Evolutionary conservation across 345 rosid species (phyloP).

Genomic region (Boechera divaricarpa): DNA sequence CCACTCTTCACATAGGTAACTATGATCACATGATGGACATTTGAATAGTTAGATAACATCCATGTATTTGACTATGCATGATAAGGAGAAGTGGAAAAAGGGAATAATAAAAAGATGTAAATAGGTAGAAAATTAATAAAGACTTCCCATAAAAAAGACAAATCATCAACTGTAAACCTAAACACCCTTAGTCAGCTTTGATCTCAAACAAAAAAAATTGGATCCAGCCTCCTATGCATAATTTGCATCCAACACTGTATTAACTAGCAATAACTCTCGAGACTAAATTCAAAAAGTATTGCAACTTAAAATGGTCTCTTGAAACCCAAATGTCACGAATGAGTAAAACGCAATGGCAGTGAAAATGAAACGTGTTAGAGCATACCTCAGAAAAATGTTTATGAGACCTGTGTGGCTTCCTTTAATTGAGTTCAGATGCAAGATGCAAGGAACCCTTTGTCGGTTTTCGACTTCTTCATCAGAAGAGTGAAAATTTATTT

Average conservation of each 20-base stretch:
- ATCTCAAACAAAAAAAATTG: background rate
- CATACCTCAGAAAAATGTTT: slow-evolving; percentile 84
- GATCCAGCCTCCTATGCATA: slow-evolving; percentile 21
- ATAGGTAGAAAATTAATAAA: background rate
- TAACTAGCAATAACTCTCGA: slow-evolving; percentile 3
- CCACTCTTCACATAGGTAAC: slow-evolving; percentile 95
- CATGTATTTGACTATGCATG: slow-evolving; percentile 8
- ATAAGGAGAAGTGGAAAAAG: background rate
- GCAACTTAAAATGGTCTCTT: slow-evolving; percentile 11
- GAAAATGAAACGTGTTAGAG: slow-evolving; percentile 13
- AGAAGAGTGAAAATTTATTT: slow-evolving; percentile 41
- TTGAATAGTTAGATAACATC: slow-evolving; percentile 10
- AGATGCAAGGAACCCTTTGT: slow-evolving; percentile 69
- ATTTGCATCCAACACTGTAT: background rate
- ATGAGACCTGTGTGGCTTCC: slow-evolving; percentile 90
- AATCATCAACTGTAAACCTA: slow-evolving; percentile 25
- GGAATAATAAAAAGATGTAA: background rate
- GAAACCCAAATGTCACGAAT: slow-evolving; percentile 16
- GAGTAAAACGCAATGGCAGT: slow-evolving; percentile 22
- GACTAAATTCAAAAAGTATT: background rate
- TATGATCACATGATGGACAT: slow-evolving; percentile 45
- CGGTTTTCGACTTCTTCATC: slow-evolving; percentile 54
- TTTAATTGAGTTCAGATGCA: slow-evolving; percentile 95
- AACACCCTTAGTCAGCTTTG: background rate
- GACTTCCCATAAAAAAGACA: background rate